Base-by-base conservation (phyloP, 1,284 basidiomycete genomes). In the Mycena citricolor region DNA sequence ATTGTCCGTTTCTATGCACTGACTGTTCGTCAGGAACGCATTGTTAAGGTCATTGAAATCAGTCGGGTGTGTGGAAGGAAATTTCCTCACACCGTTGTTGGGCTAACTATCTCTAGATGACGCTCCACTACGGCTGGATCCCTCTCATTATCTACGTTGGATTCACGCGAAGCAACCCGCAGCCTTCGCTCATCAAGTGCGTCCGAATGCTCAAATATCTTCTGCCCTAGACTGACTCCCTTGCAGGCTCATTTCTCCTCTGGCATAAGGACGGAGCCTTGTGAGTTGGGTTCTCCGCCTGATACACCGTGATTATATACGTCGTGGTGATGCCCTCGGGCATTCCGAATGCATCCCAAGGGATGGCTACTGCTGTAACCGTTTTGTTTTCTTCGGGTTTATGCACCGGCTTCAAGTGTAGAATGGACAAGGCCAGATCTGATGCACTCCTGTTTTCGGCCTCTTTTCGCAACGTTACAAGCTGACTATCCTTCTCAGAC, bases 91-190 rank as follows among this genome's bases (percentile, higher is more conserved):
- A 26, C 32, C n/a, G n/a, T n/a, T n/a, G n/a, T n/a, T n/a, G n/a
- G n/a, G n/a, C n/a, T n/a, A n/a, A n/a, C n/a, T n/a, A n/a, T n/a
- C n/a, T n/a, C n/a, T n/a, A 95, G 92, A 90, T 87, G 50, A 76
- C 90, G 57, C 65, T 94, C 47, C 91, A 94, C 67, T 92, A 92
- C 60, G 86, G 84, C 54, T 97, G 93, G 91, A 90, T 97, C 60
- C 93, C 93, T 28, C 72, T 93, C 61, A 90, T 97, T 61, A 94
- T 97, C 58, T 95, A 91, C 66, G 77, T 94, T 60, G 93, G 93
- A 24, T 94, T 90, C 73, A 88, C 85, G 43, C 76, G 85, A 59
- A 91, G 89, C 61, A 88, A 85, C 60, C 91, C 91, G 25, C 90
- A 92, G 60, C 91, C 91, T n/a, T 91, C 90, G 32, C 71, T 94